Base-by-base conservation (phyloP, 768 basidiomycete genomes). In the Leccinellum luteum region DNA sequence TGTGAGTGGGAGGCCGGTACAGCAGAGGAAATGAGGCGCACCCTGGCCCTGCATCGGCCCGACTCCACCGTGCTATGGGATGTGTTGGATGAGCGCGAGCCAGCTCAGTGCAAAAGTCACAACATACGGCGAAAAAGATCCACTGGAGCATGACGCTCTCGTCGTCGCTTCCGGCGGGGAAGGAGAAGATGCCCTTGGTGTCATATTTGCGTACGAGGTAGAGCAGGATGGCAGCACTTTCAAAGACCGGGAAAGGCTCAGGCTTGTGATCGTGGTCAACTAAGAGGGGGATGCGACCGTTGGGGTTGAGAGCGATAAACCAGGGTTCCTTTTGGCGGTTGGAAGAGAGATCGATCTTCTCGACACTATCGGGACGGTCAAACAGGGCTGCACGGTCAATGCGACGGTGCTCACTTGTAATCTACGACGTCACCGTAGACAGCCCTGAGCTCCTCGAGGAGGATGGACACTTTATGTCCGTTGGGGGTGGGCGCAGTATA, bases 21-120 rank as follows among this genome's bases (percentile, higher is more conserved):
- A 13, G 6, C 9, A 41, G 25, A 23, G 6, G 2, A 27, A 54
- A 52, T 32, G 15, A 1, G 17, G 31, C 53, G 31, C 49, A 70
- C 73, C 69, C 75, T 91, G 89, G 30, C 90, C 89, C 76, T 93
- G 90, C 89, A 92, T 94, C n/a, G 92, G 90, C 27, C 90, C 90
- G 23, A 91, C 72, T 25, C 87, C 90, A 1, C 89, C 90, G 67
- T 91, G 89, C 86, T 90, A 67, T 13, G 44, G 12, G 38, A 49
- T 41, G 12, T 15, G 8, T 3, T 51, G 43, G 35, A 15, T 52
- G 48, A 65, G 49, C 6, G 25, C 38, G 25, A 35, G 17, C 27
- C 9, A 34, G 6, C 27, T 0, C 4, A 10, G n/a, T 12, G 4
- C 4, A 4, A 23, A n/a, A 1, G 41, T 43, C 19, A 19, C 12